phyloP scores from a whole-genome alignment of 495 filamentous ascomycete species.

The Talaromyces wortmannii region DNA sequence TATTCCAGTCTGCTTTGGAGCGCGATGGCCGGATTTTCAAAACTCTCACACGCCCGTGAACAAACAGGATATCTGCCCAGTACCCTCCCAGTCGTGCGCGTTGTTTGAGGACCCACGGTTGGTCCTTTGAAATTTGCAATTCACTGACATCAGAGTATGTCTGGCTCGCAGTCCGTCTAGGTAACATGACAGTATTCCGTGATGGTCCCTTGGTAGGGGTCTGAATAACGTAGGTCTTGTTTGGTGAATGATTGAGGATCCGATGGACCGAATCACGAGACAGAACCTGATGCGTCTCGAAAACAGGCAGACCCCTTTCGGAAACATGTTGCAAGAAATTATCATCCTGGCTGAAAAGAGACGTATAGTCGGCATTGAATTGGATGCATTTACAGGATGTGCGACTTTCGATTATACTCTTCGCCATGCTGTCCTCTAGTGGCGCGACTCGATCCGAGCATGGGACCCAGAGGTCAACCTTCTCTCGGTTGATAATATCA shows the following conservation, averaged over 20 bases:
- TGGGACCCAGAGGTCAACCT: conserved; percentile 66
- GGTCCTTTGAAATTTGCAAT: conserved; percentile 46
- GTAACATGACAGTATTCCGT: conserved; percentile 45
- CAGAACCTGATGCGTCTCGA: conserved; percentile 52
- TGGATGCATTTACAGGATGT: conserved; percentile 57
- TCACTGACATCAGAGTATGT: conserved; percentile 48
- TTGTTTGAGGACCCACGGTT: conserved; percentile 65
- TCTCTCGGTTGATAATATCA: conserved; percentile 51
- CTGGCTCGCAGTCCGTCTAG: conserved; percentile 40
- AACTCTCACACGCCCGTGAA: conserved; percentile 50
- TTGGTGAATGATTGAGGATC: conserved; percentile 44
- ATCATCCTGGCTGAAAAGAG: conserved; percentile 48
- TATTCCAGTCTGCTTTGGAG: conserved; percentile 43
- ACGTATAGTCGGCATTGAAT: conserved; percentile 38
- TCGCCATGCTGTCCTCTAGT: conserved; percentile 57
- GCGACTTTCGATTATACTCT: conserved; percentile 49
- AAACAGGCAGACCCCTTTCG: conserved; percentile 45
- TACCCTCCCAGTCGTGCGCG: conserved; percentile 58
- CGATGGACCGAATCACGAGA: conserved; percentile 47
- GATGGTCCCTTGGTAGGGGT: conserved; percentile 34
- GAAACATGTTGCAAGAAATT: conserved; percentile 49
- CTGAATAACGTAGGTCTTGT: conserved; percentile 55
- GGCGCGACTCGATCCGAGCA: conserved; percentile 56
- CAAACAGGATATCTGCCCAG: conserved; percentile 60
- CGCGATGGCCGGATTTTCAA: conserved; percentile 54